These are phyloP conservation scores for Isabelozyma pseudorhagii DNA, from an alignment of 805 yeast genomes.

Conservation along the genomic window DNA sequence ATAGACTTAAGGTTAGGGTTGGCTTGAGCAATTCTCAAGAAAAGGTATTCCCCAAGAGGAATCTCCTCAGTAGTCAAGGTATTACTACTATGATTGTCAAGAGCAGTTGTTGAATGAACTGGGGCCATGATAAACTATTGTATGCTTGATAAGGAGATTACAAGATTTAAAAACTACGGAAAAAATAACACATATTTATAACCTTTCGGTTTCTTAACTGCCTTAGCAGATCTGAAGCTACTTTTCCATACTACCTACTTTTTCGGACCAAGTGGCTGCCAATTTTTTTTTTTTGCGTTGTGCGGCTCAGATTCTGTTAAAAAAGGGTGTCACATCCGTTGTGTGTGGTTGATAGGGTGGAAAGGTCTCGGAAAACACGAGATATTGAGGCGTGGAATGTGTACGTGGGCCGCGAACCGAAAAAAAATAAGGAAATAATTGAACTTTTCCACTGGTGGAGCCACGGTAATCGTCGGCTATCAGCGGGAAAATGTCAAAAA, in stretches of 20 bases:
- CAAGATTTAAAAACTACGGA: neutral
- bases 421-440: no score
- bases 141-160: neutral
- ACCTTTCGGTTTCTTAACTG: neutral
- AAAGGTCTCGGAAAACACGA: no score
- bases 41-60: slow-evolving; percentile 65
- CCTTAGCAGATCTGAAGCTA: neutral
- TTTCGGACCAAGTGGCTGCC: neutral
- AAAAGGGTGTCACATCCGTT: no score
- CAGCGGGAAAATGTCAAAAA: no score
- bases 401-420: no score
- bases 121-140: neutral
- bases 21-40: slow-evolving; percentile 51
- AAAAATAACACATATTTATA: neutral
- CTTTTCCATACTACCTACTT: neutral
- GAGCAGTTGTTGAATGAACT: neutral
- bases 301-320: neutral
- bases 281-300: neutral
- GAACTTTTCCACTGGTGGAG: no score
- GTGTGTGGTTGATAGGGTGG: no score
- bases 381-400: no score
- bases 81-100: neutral
- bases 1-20: slow-evolving; percentile 51
- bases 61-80: slow-evolving; percentile 10
- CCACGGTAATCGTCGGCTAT: no score